These are phyloP conservation scores for Trichoderma erinaceum DNA, from an alignment of 495 filamentous ascomycete genomes.

Conservation along the genomic window DNA sequence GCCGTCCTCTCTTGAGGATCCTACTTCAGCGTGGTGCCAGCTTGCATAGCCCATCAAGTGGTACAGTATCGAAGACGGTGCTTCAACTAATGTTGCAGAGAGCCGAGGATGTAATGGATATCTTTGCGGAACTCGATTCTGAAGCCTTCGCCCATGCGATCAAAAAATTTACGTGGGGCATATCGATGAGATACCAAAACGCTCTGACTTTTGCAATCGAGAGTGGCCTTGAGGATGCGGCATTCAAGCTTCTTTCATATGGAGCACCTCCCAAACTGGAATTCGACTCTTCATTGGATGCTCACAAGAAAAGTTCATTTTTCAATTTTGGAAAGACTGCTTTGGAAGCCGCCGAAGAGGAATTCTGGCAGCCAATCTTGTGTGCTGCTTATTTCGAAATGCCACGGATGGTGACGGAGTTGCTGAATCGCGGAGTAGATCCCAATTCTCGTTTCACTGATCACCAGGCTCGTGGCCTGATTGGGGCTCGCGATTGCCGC, in stretches of 20 bases:
- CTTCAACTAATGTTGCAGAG: neutral
- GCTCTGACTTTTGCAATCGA: neutral
- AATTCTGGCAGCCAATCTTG: neutral
- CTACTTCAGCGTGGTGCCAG: neutral
- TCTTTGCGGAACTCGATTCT: neutral
- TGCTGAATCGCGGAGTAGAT: neutral
- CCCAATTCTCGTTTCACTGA: neutral
- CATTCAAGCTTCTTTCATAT: neutral
- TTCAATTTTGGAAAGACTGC: neutral
- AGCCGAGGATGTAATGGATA: neutral
- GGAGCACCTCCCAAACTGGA: neutral
- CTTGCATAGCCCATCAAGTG: neutral
- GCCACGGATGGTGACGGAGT: neutral
- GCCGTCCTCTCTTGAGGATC: neutral
- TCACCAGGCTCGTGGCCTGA: neutral
- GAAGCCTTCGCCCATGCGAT: neutral
- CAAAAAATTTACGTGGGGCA: neutral
- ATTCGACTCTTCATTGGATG: neutral
- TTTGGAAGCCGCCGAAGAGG: neutral
- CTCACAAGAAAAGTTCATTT: neutral
- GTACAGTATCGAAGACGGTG: neutral
- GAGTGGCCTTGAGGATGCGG: neutral
- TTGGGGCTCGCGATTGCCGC: neutral
- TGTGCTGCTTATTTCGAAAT: neutral
- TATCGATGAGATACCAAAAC: neutral